Evolutionary conservation across 1,284 basidiomycete genomes (phyloP).

Genomic region (Boletus chippewaensis): DNA sequence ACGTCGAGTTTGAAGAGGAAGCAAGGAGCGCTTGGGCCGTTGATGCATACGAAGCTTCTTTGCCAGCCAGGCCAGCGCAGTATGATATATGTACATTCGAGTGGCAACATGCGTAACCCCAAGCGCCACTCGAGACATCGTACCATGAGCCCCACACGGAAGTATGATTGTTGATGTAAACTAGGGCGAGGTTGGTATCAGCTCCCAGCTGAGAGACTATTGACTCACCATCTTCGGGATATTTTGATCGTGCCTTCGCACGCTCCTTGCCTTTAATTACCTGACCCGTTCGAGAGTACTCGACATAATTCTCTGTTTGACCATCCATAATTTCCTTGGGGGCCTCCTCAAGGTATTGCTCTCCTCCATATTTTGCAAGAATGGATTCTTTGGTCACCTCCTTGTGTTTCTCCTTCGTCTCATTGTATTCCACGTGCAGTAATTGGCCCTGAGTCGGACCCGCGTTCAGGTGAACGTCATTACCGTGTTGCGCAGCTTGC

Average conservation of each 20-base stretch:
- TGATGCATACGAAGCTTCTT: constrained; percentile 68
- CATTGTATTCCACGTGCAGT: constrained; percentile 82
- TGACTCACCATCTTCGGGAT: constrained; percentile 83
- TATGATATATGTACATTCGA: constrained; percentile 84
- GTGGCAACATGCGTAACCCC: constrained; percentile 97
- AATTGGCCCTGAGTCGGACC: constrained; percentile 95
- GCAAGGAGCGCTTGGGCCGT: constrained; percentile 63
- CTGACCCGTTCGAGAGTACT: constrained; percentile 91
- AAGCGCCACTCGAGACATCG: constrained; percentile 59
- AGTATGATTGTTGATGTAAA: constrained; percentile 91
- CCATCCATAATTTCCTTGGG: constrained; percentile 88
- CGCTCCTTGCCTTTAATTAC: constrained; percentile 89
- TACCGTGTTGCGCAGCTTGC: constrained; percentile 90
- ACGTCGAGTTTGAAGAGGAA: constrained; percentile 28
- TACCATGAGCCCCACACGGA: constrained; percentile 97
- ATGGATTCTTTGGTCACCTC: constrained; percentile 84
- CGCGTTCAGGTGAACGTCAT: constrained; percentile 92
- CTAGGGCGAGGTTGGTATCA: constrained; percentile 35
- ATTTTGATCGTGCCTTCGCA: constrained; percentile 82
- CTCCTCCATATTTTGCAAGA: constrained; percentile 89
- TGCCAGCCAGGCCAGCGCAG: constrained; percentile 87
- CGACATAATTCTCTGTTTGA: constrained; percentile 96
- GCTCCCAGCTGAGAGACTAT: neutral
- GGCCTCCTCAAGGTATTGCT: constrained; percentile 81
- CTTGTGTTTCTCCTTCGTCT: constrained; percentile 90